Percentiles rank a stretch among this genome's conserved stretches.
These are phyloP conservation scores for Ophiostoma himal-ulmi DNA, from an alignment of 2,329 filamentous ascomycete genomes.

Conservation along the genomic window DNA sequence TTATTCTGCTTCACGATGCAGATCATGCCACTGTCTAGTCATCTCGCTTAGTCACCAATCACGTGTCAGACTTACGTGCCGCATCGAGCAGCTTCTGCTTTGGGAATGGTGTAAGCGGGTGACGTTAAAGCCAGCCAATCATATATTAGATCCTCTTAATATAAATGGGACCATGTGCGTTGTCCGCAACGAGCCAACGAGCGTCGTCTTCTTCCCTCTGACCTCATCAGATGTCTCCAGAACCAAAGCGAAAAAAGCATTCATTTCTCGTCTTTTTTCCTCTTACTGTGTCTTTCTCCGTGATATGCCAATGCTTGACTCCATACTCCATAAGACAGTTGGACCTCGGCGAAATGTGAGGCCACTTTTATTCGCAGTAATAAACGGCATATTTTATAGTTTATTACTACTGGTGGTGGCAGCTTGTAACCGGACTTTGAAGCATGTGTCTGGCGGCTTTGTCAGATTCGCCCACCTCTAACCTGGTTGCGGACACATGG, in stretches of 20 bases:
- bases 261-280: neutral
- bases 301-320: neutral
- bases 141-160: neutral
- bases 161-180: neutral
- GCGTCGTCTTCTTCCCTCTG: constrained; percentile 1
- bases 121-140: neutral
- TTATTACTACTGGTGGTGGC: neutral
- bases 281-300: neutral
- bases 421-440: neutral
- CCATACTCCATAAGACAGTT: neutral
- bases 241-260: constrained; percentile 1
- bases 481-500: neutral
- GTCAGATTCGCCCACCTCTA: neutral
- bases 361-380: neutral
- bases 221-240: constrained; percentile 6
- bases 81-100: constrained; percentile 5
- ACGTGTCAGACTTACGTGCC: neutral
- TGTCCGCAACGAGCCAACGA: neutral
- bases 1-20: neutral
- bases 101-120: constrained; percentile 1
- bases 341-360: neutral
- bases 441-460: neutral
- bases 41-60: neutral
- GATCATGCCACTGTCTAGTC: neutral
- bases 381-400: neutral